Percentiles rank a stretch among this genome's conserved stretches.
These are phyloP conservation scores for Xylariaceae sp. DNA, from an alignment of 2,329 filamentous ascomycete species.

Conservation along the genomic window DNA sequence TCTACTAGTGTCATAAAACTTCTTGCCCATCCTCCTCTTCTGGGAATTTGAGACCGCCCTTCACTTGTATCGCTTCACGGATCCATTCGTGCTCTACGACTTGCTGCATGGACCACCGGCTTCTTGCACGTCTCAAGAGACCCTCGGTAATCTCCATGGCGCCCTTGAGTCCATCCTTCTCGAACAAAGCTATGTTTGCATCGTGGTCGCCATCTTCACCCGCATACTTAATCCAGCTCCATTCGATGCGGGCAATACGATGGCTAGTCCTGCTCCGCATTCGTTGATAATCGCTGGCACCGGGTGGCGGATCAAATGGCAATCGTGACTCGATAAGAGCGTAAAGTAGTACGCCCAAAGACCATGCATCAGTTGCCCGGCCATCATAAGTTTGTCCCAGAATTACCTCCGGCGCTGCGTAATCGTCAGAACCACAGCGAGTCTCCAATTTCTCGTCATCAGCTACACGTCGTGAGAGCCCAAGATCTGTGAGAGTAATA, in stretches of 20 bases:
- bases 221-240: constrained; percentile 89
- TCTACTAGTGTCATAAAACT: constrained; percentile 45
- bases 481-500: constrained; percentile 88
- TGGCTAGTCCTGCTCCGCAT: constrained; percentile 85
- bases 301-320: constrained; percentile 89
- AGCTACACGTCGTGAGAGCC: constrained; percentile 83
- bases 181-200: constrained; percentile 63
- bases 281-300: constrained; percentile 75
- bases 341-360: constrained; percentile 89
- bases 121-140: constrained; percentile 80
- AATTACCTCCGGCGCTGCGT: constrained; percentile 93
- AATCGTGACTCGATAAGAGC: constrained; percentile 91
- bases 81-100: constrained; percentile 81
- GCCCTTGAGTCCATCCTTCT: constrained; percentile 69
- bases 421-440: constrained; percentile 94
- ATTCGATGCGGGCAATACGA: constrained; percentile 93
- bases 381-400: constrained; percentile 96
- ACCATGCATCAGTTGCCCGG: constrained; percentile 91
- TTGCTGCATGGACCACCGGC: constrained; percentile 75
- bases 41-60: constrained; percentile 64
- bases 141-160: constrained; percentile 84
- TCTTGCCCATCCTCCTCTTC: constrained; percentile 65
- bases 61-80: constrained; percentile 70
- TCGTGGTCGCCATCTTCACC: constrained; percentile 89
- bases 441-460: constrained; percentile 90